Percentiles rank a stretch among this genome's conserved stretches.
phyloP scores from a whole-genome alignment of 2,329 filamentous ascomycete species.

The Colletotrichum sp. region DNA sequence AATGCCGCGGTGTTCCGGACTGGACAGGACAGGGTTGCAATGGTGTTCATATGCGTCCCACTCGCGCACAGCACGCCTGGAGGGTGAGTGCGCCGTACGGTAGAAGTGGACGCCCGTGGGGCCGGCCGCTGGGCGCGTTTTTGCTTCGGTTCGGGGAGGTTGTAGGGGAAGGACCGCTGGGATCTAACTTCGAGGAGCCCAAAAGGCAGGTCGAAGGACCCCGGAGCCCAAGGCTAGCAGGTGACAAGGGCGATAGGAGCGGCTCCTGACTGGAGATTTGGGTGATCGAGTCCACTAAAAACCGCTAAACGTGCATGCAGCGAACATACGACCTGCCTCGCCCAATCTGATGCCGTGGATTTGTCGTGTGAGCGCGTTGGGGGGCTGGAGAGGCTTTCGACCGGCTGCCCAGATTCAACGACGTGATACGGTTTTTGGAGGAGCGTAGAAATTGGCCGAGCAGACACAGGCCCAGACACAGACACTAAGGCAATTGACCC shows the following conservation, averaged over 20 bases:
- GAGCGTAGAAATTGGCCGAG: not conserved
- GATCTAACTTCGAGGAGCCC: not conserved
- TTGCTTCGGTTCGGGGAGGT: not conserved
- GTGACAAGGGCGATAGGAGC: not conserved
- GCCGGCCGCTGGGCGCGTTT: slow-evolving; percentile 15
- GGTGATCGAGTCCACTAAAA: slow-evolving; percentile 18
- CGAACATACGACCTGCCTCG: slow-evolving; percentile 4
- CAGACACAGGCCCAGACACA: not conserved
- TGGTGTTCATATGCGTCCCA: slow-evolving; percentile 23
- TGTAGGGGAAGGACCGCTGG: slow-evolving; percentile 6
- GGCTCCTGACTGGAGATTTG: slow-evolving; percentile 15
- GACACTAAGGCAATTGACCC: not conserved
- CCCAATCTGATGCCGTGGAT: slow-evolving; percentile 12
- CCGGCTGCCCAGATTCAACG: not conserved
- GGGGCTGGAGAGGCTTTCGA: not conserved
- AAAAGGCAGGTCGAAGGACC: not conserved
- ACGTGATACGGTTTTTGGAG: not conserved
- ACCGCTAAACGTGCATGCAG: slow-evolving; percentile 14
- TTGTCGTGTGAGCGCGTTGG: slow-evolving; percentile 18
- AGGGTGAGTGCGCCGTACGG: not conserved
- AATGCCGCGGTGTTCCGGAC: slow-evolving; percentile 21
- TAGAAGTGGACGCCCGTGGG: slow-evolving; percentile 16
- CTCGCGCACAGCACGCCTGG: not conserved
- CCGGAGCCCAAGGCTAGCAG: not conserved
- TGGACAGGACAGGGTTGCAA: slow-evolving; percentile 22